Evolutionary conservation across 176 grass and related monocot genomes (phyloP).

Genomic region (Ensete ventricosum): DNA sequence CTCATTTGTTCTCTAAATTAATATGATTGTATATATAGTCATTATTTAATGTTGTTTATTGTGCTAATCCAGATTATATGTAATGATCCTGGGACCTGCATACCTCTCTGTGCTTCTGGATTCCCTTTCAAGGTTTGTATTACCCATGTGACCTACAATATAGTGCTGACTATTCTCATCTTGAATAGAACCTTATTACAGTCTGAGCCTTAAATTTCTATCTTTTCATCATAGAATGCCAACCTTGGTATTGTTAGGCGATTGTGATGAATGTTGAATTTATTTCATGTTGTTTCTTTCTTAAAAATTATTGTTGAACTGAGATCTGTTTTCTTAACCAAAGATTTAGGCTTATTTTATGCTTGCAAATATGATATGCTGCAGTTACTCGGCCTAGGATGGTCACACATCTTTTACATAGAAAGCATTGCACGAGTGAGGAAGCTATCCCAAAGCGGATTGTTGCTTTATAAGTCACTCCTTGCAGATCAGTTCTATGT

Average conservation of each 20-base stretch:
- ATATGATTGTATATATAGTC: conserved; percentile 8
- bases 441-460: conserved; percentile 69
- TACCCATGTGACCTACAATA: background rate
- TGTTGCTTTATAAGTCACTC: conserved; percentile 74
- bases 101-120: conserved; percentile 69
- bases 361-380: no score
- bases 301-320: background rate
- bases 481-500: conserved; percentile 71
- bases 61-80: conserved; percentile 63
- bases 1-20: conserved; percentile 17
- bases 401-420: conserved; percentile 73
- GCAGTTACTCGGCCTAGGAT: conserved; percentile 56
- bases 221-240: background rate
- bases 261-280: background rate
- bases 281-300: background rate
- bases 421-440: conserved; percentile 89
- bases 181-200: background rate
- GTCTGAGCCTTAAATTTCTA: background rate
- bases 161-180: background rate
- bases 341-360: no score
- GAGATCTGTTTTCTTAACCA: background rate
- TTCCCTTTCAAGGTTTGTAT: conserved; percentile 63
- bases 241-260: background rate
- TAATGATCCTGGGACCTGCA: conserved; percentile 84
- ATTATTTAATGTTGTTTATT: background rate